Evolutionary conservation across 495 filamentous ascomycete species (phyloP), one percentile per base, ranked within the genome.

Genomic region (Podospora tetraspora): DNA sequence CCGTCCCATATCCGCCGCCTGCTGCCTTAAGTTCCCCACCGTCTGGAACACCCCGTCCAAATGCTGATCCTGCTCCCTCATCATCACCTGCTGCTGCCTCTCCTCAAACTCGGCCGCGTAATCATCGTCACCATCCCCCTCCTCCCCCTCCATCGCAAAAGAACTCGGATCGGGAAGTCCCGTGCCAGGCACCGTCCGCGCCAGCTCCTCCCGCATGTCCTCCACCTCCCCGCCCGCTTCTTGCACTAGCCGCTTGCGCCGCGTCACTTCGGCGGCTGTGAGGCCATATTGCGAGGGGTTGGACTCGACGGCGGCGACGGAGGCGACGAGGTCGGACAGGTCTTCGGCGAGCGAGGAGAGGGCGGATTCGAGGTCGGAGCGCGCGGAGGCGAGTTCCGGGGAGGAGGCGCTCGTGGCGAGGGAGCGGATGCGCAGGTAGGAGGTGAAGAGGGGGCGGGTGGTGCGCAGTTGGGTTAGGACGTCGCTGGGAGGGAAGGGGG

Each of bases 401-500:
- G 91, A 92, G 59, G 81, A 73, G 32, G 81, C 70, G 27, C 74
- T 71, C 23, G 71, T 76, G 67, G 90, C 84, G 19, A 96, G 87
- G 21, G 93, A 92, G 73, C 93, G 92, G 81, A 99, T 98, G 76
- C 95, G 95, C 57, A 96, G 88, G 84, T 96, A 98, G 57, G 93
- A 97, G 70, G 90, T 89, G 84, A 97, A 97, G 66, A 96, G 89
- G 32, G 92, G 87, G 13, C 94, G 89, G 68, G 91, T 90, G 59
- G 84, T 86, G 73, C 89, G 85, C 57, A 99, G 89, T 61, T 92
- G 89, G 64, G 88, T 81, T 61, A 95, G 88, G 72, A 97, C 92
- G 77, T 99, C 96, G 76, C 92, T 96, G 65, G 10, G 57, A 27
- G 57, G 16, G 8, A 12, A 32, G 4, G 12, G 12, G 22, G 22